Conservation (phyloP, 345 rosid species). For the Pistacia atlantica region DNA sequence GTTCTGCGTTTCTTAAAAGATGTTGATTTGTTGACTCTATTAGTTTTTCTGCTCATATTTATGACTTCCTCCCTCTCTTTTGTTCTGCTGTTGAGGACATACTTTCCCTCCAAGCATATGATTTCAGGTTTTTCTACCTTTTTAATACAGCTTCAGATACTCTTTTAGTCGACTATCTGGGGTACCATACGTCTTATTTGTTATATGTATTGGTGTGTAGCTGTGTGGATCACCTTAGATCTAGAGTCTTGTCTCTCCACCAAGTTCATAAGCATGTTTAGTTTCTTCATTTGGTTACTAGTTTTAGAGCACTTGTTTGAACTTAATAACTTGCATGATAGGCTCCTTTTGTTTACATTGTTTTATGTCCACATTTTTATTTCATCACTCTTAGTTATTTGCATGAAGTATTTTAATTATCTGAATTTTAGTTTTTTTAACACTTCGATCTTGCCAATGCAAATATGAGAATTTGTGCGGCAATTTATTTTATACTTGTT, state of each 20-base stretch:
- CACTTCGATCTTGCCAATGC: background rate
- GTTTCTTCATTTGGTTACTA: background rate
- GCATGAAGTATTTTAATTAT: background rate
- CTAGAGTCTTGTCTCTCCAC: background rate
- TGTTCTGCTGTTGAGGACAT: background rate
- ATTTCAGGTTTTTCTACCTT: background rate
- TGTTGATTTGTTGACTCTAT: background rate
- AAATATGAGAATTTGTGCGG: background rate
- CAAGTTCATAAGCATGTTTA: background rate
- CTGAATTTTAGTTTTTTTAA: background rate
- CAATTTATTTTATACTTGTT: background rate
- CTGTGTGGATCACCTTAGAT: background rate
- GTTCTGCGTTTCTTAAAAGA: background rate
- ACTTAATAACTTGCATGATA: background rate
- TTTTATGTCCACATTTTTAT: background rate
- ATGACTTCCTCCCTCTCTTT: background rate
- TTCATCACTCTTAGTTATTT: background rate
- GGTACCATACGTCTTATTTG: background rate
- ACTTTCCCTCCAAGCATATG: background rate
- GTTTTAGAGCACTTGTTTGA: slow-evolving; percentile 1
- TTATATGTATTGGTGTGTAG: background rate
- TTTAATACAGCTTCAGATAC: background rate
- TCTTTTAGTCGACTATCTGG: background rate
- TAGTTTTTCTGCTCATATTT: slow-evolving; percentile 8
- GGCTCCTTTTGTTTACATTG: background rate